Percentiles rank a stretch among this genome's conserved stretches.
phyloP scores from a whole-genome alignment of 202 grass and related monocot species.

The Schoenoplectus triqueter region DNA sequence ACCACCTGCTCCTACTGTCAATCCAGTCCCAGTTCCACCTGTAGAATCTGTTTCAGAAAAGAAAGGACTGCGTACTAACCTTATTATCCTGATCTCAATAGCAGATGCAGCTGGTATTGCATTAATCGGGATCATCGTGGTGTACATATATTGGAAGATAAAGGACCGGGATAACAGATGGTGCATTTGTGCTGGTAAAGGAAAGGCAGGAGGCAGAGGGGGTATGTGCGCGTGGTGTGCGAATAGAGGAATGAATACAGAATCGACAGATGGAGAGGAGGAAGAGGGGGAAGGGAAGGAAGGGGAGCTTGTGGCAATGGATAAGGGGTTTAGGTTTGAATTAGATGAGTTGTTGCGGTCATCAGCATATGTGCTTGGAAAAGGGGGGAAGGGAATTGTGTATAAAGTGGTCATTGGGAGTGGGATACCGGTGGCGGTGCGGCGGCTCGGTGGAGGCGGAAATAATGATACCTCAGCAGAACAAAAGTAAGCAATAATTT shows the following conservation, averaged over 20 bases:
- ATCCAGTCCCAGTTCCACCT: conserved; percentile 2
- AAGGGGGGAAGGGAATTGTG: conserved; percentile 89
- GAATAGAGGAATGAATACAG: conserved; percentile 37
- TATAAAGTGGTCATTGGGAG: conserved; percentile 94
- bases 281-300: conserved; percentile 39
- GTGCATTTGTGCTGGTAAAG: conserved; percentile 19
- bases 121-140: conserved; percentile 66
- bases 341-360: conserved; percentile 92
- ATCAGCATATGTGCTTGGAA: conserved; percentile 90
- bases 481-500: conserved; percentile 27
- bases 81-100: conserved; percentile 80
- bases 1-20: conserved; percentile 37
- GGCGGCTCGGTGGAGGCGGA: conserved; percentile 68
- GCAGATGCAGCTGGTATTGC: conserved; percentile 82
- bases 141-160: conserved; percentile 88
- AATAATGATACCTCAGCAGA: conserved; percentile 14
- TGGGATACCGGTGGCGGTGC: conserved; percentile 68
- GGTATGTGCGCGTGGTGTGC: conserved; percentile 40
- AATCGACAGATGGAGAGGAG: conserved; percentile 42
- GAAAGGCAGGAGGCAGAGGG: background rate
- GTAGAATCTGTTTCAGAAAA: background rate
- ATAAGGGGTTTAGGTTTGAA: conserved; percentile 74
- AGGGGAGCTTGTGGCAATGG: conserved; percentile 76
- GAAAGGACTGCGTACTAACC: conserved; percentile 43
- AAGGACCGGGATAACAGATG: conserved; percentile 50